Evolutionary conservation across 768 basidiomycete genomes (phyloP).

Genomic region (Chalciporus sphaerocephalus): DNA sequence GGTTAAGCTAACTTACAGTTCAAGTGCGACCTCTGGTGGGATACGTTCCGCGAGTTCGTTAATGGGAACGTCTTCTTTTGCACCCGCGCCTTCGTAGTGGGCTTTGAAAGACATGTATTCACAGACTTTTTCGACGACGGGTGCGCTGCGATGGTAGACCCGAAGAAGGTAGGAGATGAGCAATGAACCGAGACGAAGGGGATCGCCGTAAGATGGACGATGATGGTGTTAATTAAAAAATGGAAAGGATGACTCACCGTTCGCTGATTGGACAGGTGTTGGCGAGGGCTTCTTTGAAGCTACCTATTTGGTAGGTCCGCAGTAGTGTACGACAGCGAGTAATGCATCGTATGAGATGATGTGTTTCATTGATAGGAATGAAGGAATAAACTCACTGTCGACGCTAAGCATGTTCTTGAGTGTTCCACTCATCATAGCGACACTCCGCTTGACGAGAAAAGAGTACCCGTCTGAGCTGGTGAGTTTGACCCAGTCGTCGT

Average conservation of each 20-base stretch:
- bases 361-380: slow-evolving; percentile 8
- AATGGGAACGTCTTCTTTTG: slow-evolving; percentile 74
- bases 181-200: background rate
- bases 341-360: slow-evolving; percentile 4
- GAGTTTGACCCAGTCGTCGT: slow-evolving; percentile 68
- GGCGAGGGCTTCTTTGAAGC: slow-evolving; percentile 70
- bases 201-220: slow-evolving; percentile 2
- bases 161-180: background rate
- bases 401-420: slow-evolving; percentile 77
- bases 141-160: slow-evolving; percentile 43
- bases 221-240: background rate
- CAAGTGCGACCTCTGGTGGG: slow-evolving; percentile 81
- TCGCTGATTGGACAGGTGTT: slow-evolving; percentile 67
- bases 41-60: slow-evolving; percentile 79
- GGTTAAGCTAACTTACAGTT: slow-evolving; percentile 58
- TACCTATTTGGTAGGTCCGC: slow-evolving; percentile 41
- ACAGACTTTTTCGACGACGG: slow-evolving; percentile 81
- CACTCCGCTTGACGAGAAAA: slow-evolving; percentile 71
- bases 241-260: slow-evolving; percentile 44
- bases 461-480: slow-evolving; percentile 76
- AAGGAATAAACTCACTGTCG: slow-evolving; percentile 45
- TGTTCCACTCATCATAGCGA: slow-evolving; percentile 76
- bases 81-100: slow-evolving; percentile 63
- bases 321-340: slow-evolving; percentile 6
- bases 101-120: slow-evolving; percentile 88